A percentile compares a stretch with the other conserved stretches of the same genome.
These are phyloP conservation scores for Amanita rimosa DNA, from an alignment of 768 basidiomycete genomes.

Conservation along the genomic window DNA sequence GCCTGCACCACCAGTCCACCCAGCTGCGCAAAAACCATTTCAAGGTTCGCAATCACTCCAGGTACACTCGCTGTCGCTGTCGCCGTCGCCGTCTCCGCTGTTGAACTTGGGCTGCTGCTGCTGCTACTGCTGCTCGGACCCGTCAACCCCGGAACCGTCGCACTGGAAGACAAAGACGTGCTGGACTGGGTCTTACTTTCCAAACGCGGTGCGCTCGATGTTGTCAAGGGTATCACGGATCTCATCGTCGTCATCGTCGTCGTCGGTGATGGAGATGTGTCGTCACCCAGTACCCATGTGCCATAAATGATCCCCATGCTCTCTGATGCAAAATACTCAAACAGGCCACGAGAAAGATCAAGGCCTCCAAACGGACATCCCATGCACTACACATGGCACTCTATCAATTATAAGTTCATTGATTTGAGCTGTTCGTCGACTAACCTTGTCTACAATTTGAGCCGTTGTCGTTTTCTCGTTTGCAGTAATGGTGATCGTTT, in stretches of 20 bases:
- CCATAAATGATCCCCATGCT: conserved; percentile 41
- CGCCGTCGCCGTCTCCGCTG: background rate
- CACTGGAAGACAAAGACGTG: background rate
- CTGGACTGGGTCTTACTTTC: background rate
- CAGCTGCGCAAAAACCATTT: background rate
- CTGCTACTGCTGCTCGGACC: background rate
- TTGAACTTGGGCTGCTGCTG: background rate
- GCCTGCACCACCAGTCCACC: background rate
- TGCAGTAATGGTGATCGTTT: conserved; percentile 49
- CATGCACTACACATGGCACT: conserved; percentile 27
- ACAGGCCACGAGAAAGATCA: conserved; percentile 52
- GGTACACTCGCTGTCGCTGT: too few relatives aligned
- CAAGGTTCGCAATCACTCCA: background rate
- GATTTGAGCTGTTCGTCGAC: conserved; percentile 9
- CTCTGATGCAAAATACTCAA: conserved; percentile 37
- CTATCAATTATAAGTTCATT: background rate
- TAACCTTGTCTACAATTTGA: conserved; percentile 50
- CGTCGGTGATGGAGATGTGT: conserved; percentile 10
- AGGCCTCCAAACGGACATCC: conserved; percentile 49
- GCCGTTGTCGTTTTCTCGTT: conserved; percentile 48
- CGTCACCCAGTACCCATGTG: conserved; percentile 36
- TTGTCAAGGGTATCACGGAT: conserved; percentile 9
- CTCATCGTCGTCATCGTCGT: conserved; percentile 9
- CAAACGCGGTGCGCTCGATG: conserved; percentile 5
- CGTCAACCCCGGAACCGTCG: background rate